phyloP scores from a whole-genome alignment of 768 basidiomycete species.

The Brasilioporus rufonigricans region DNA sequence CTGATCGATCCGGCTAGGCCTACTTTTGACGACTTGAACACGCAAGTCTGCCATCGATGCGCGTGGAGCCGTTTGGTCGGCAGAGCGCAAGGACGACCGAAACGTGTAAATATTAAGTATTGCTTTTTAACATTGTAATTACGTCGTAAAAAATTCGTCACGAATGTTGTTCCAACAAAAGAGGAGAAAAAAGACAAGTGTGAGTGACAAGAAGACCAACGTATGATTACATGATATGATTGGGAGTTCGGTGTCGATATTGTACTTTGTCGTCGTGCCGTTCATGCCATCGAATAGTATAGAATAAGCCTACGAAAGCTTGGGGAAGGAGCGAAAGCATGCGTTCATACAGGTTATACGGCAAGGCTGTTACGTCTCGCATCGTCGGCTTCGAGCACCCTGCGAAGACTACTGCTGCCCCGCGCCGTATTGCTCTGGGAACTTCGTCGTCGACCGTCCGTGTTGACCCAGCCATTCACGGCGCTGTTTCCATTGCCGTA shows the following conservation, averaged over 20 bases:
- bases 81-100: background rate
- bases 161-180: constrained; percentile 6
- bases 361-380: constrained; percentile 67
- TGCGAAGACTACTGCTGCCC: constrained; percentile 29
- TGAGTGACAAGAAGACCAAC: background rate
- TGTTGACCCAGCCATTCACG: constrained; percentile 50
- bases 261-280: constrained; percentile 14
- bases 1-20: constrained; percentile 15
- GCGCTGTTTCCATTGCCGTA: constrained; percentile 43
- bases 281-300: constrained; percentile 33
- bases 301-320: constrained; percentile 33
- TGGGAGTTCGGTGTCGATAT: constrained; percentile 21
- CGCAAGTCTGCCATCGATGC: background rate
- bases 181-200: background rate
- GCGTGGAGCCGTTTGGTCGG: background rate
- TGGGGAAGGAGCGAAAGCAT: background rate
- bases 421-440: constrained; percentile 16
- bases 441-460: constrained; percentile 55
- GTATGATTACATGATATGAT: constrained; percentile 30
- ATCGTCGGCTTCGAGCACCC: constrained; percentile 45
- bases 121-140: constrained; percentile 22
- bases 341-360: constrained; percentile 41
- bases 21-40: constrained; percentile 23
- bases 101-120: constrained; percentile 15
- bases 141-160: constrained; percentile 29